These are phyloP conservation scores for Pseudogymnoascus pannorum DNA, from an alignment of 2,329 filamentous ascomycete species.

Conservation along the genomic window DNA sequence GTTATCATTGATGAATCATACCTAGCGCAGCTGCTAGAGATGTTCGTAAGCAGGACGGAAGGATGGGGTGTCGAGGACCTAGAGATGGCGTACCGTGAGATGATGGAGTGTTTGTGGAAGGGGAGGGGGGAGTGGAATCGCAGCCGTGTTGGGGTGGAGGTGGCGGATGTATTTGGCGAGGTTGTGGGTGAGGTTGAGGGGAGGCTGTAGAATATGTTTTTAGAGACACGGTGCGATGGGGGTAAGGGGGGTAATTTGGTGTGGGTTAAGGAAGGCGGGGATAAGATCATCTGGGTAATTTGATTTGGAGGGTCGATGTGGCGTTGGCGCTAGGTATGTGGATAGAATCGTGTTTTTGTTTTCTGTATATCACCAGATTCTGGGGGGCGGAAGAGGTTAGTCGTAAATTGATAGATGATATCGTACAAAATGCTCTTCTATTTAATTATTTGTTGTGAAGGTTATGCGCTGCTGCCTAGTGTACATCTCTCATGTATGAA, in stretches of 20 bases:
- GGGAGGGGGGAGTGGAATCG: constrained; percentile 77
- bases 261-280: neutral
- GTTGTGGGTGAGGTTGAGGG: constrained; percentile 49
- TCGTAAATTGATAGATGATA: neutral
- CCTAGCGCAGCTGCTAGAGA: constrained; percentile 18
- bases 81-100: constrained; percentile 81
- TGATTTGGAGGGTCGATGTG: neutral
- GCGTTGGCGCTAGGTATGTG: neutral
- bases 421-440: neutral
- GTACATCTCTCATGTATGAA: neutral
- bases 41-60: constrained; percentile 23
- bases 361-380: constrained; percentile 6
- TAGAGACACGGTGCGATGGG: neutral
- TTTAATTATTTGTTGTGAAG: neutral
- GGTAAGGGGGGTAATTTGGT: neutral
- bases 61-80: constrained; percentile 70
- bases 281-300: neutral
- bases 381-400: neutral
- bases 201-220: neutral
- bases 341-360: constrained; percentile 6
- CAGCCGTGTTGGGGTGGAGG: constrained; percentile 56
- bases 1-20: constrained; percentile 36
- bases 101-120: constrained; percentile 89
- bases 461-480: neutral
- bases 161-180: constrained; percentile 68